These are phyloP conservation scores for Vigna trinervia DNA, from an alignment of 306 rosid genomes.

Conservation along the genomic window DNA sequence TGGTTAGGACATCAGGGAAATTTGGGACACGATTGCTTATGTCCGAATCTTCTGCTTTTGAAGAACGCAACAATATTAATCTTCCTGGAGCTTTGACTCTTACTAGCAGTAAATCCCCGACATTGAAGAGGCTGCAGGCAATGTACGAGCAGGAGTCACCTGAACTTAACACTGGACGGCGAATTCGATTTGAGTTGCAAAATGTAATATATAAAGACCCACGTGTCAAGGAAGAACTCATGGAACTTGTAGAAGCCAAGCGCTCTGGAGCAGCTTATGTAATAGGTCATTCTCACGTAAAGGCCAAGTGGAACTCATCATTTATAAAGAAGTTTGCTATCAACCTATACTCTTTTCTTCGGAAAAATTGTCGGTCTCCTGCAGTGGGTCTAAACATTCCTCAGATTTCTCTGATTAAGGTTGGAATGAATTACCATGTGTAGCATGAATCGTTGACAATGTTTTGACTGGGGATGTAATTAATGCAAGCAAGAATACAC, in stretches of 20 bases:
- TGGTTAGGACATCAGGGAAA: constrained; percentile 82
- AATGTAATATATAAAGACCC: constrained; percentile 69
- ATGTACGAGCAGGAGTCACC: constrained; percentile 81
- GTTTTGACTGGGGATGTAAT: constrained; percentile 33
- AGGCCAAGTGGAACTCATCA: constrained; percentile 79
- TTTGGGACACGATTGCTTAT: constrained; percentile 73
- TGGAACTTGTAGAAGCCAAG: constrained; percentile 85
- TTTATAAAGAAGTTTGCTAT: constrained; percentile 70
- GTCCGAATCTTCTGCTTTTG: constrained; percentile 58
- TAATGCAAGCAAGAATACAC: constrained; percentile 36
- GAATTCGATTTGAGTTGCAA: constrained; percentile 60
- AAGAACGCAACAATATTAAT: constrained; percentile 53
- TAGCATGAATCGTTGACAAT: constrained; percentile 40
- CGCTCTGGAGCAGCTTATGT: constrained; percentile 81
- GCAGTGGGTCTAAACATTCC: constrained; percentile 86
- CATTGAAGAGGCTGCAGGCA: constrained; percentile 73
- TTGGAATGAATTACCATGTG: constrained; percentile 84
- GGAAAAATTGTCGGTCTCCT: constrained; percentile 87
- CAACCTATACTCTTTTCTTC: constrained; percentile 80
- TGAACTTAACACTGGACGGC: constrained; percentile 56
- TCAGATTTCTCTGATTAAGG: constrained; percentile 84
- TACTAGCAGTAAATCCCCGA: constrained; percentile 66
- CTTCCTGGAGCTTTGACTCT: constrained; percentile 57
- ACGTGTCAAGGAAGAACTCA: constrained; percentile 75
- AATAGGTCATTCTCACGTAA: constrained; percentile 77